Percentiles rank a stretch among this genome's conserved stretches.
Conservation (phyloP, 371 early-diverging fungal genomes). For the Chytridiales sp. region DNA sequence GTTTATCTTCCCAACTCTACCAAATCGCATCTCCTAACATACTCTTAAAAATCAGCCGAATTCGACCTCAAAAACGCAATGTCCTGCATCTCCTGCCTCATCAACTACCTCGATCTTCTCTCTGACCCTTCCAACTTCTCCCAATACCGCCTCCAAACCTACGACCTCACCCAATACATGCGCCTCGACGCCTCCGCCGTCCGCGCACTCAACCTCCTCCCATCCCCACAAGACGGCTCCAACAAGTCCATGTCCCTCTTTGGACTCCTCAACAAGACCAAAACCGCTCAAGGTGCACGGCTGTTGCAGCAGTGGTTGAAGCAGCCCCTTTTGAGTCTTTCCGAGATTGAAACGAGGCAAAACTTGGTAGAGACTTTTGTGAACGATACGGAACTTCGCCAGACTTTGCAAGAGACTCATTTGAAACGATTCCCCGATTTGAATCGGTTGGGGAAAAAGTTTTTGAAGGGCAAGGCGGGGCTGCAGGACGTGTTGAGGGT, state of each 20-base stretch:
- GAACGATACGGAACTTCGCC: conserved; percentile 67
- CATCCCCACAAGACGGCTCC: conserved; percentile 70
- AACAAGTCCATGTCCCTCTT: conserved; percentile 80
- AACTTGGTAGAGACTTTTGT: conserved; percentile 75
- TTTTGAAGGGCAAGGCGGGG: conserved; percentile 75
- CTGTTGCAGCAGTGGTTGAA: conserved; percentile 90
- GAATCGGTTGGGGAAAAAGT: conserved; percentile 77
- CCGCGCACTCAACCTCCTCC: conserved; percentile 83
- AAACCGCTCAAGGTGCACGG: conserved; percentile 87
- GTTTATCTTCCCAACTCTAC: conserved; percentile 22
- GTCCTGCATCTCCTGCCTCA: conserved; percentile 70
- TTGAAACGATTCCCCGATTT: conserved; percentile 85
- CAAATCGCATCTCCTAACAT: neutral
- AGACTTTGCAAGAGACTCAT: conserved; percentile 65
- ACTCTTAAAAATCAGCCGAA: conserved; percentile 57
- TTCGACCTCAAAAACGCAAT: conserved; percentile 79
- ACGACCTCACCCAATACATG: conserved; percentile 89
- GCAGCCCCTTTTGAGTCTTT: conserved; percentile 81
- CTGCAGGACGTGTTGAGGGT: conserved; percentile 90
- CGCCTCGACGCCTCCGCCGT: conserved; percentile 89
- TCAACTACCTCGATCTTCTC: conserved; percentile 75
- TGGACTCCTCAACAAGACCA: conserved; percentile 86
- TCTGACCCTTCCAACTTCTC: conserved; percentile 74
- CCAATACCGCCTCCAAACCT: conserved; percentile 64
- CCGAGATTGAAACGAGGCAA: conserved; percentile 74